Evolutionary conservation across 352 stramenopile genomes (phyloP).

Genomic region (Globisporangium radiosum): DNA sequence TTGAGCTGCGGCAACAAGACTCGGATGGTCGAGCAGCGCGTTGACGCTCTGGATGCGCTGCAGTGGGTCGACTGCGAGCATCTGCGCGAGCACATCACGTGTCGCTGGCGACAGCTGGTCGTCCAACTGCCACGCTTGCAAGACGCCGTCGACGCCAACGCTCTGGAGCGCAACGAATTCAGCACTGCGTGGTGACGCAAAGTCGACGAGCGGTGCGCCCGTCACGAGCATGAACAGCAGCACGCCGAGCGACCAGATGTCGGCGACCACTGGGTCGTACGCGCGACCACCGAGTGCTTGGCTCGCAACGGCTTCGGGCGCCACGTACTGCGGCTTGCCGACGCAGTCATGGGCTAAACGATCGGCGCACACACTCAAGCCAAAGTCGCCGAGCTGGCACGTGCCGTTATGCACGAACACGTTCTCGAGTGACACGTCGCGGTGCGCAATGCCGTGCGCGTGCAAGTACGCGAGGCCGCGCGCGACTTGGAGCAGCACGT

Average conservation of each 20-base stretch:
- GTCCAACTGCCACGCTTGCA: slow-evolving; percentile 19
- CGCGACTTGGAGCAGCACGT: slow-evolving; percentile 10
- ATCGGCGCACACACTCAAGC: slow-evolving; percentile 25
- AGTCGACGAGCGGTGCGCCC: slow-evolving; percentile 36
- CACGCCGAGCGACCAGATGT: slow-evolving; percentile 69
- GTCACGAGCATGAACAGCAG: slow-evolving; percentile 71
- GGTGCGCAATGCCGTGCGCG: slow-evolving; percentile 20
- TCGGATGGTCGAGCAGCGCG: slow-evolving; percentile 1
- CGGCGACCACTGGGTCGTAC: slow-evolving; percentile 52
- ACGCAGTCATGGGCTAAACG: slow-evolving; percentile 14
- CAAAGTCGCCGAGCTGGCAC: slow-evolving; percentile 54
- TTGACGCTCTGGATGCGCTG: slow-evolving; percentile 2
- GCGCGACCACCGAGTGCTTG: slow-evolving; percentile 1
- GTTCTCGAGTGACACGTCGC: slow-evolving; percentile 65
- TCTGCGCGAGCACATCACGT: slow-evolving; percentile 17
- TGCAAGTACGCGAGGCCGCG: slow-evolving; percentile 2
- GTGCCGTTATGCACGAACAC: slow-evolving; percentile 34
- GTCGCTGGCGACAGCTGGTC: neutral
- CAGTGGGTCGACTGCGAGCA: slow-evolving; percentile 18
- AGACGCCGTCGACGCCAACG: slow-evolving; percentile 17
- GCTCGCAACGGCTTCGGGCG: slow-evolving; percentile 42
- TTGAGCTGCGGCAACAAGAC: no score
- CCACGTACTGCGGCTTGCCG: slow-evolving; percentile 55
- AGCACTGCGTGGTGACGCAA: slow-evolving; percentile 21
- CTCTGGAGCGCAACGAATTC: slow-evolving; percentile 26